Evolutionary conservation across 2,329 filamentous ascomycete genomes (phyloP), one percentile per base, ranked within the genome.

Genomic region (Dothidotthia symphoricarpi): DNA sequence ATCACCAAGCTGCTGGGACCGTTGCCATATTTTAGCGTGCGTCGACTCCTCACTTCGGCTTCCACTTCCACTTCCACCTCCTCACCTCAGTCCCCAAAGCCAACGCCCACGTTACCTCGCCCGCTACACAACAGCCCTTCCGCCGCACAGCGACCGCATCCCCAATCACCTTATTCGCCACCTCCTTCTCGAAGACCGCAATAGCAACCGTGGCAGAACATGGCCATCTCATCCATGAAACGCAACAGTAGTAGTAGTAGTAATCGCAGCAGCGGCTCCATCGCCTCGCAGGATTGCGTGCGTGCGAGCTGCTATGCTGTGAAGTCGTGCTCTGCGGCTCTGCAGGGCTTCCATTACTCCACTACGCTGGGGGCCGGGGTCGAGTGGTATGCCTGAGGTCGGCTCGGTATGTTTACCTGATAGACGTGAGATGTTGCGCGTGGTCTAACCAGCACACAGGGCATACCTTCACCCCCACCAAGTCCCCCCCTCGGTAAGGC

Each of bases 291-390:
- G 73, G 77, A 78, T 60, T 76, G 81, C 75, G 85, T 86, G 69
- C 84, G 91, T 75, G 89, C 90, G 73, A 90, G 84, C 69, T 94
- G 88, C 80, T 96, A 95, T 75, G 75, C 86, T 60, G 87, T 91
- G 69, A 82, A 90, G 49, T 28, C 36, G 26, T 33, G 36, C 27
- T 32, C 82, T 59, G 77, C 81, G 68, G 77, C 75, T 63, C 78
- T 95, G 61, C 83, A 83, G 69, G 86, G 86, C 68, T 85, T 93
- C 74, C 89, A 95, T 76, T 95, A 94, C 82, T 94, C 86, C 82
- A 90, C 89, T 87, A 90, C 87, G 75, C 80, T 82, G 80, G 85
- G 81, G 75, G 79, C 84, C 79, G 86, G 66, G 66, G 65, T 61
- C 47, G 66, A 66, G 61, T 70, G 67, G 67, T 64, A 61, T 67